These are phyloP conservation scores for Tolypocladium tropicale DNA, from an alignment of 2,329 filamentous ascomycete genomes.

Conservation along the genomic window DNA sequence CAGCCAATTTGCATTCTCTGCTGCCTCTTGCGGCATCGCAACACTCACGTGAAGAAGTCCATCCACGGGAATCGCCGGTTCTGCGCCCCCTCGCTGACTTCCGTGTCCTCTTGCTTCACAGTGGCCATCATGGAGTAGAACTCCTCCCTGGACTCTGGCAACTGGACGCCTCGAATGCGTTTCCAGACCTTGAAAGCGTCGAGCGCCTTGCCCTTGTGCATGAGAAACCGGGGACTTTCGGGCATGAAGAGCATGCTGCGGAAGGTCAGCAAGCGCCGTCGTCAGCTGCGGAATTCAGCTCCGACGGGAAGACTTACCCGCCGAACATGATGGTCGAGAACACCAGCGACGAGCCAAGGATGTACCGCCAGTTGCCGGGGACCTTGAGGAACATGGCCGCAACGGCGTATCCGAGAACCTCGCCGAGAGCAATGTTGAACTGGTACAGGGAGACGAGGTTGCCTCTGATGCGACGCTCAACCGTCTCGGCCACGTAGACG, in stretches of 20 bases:
- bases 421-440: conserved; percentile 65
- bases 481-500: conserved; percentile 65
- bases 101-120: conserved; percentile 45
- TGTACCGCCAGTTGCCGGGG: conserved; percentile 61
- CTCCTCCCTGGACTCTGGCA: conserved; percentile 51
- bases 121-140: conserved; percentile 63
- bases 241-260: conserved; percentile 61
- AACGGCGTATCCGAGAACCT: conserved; percentile 63
- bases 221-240: conserved; percentile 57
- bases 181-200: conserved; percentile 57
- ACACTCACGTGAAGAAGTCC: conserved; percentile 54
- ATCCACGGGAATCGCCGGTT: conserved; percentile 56
- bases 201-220: conserved; percentile 48
- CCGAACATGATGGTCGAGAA: conserved; percentile 43
- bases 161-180: conserved; percentile 52
- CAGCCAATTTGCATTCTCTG: not conserved
- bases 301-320: conserved; percentile 10
- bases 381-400: conserved; percentile 65
- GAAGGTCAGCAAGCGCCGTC: conserved; percentile 26
- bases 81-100: conserved; percentile 36
- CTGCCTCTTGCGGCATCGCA: not conserved
- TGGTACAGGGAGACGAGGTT: conserved; percentile 68
- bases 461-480: conserved; percentile 55
- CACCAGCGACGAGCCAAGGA: conserved; percentile 60
- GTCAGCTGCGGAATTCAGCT: not conserved